Evolutionary conservation across 306 rosid species (phyloP).

Genomic region (Vicia faba): DNA sequence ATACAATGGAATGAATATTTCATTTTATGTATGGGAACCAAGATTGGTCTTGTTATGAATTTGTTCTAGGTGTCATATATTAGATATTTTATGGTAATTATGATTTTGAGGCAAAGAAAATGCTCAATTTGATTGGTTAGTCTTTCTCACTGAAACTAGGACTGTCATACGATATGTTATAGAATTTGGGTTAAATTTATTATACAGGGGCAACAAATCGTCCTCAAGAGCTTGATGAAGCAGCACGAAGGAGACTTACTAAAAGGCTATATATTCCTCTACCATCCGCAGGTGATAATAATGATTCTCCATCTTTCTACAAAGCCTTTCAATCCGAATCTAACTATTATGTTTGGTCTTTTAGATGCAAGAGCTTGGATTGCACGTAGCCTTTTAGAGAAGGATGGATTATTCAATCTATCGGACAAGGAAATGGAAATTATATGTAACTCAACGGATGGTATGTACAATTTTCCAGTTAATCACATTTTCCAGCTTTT

Average conservation of each 20-base stretch:
- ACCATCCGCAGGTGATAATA: conserved; percentile 75
- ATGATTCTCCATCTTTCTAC: conserved; percentile 11
- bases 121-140: conserved; percentile 15
- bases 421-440: conserved; percentile 57
- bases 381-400: conserved; percentile 64
- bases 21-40: not conserved
- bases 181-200: conserved; percentile 34
- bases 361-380: conserved; percentile 86
- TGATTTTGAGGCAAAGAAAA: conserved; percentile 17
- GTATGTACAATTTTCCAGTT: conserved; percentile 45
- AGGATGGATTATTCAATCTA: conserved; percentile 73
- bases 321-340: conserved; percentile 23
- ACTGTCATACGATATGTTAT: conserved; percentile 21
- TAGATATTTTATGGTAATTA: conserved; percentile 16
- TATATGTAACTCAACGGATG: conserved; percentile 75
- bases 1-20: conserved; percentile 7
- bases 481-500: conserved; percentile 28
- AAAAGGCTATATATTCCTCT: conserved; percentile 92
- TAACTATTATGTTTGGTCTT: conserved; percentile 42
- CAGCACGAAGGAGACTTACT: conserved; percentile 91
- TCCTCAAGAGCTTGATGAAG: conserved; percentile 97
- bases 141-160: conserved; percentile 14
- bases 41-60: conserved; percentile 10
- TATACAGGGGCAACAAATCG: conserved; percentile 89
- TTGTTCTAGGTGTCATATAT: conserved; percentile 6